Conservation (phyloP, 306 rosid species). For the Prinsepia uniflora region DNA sequence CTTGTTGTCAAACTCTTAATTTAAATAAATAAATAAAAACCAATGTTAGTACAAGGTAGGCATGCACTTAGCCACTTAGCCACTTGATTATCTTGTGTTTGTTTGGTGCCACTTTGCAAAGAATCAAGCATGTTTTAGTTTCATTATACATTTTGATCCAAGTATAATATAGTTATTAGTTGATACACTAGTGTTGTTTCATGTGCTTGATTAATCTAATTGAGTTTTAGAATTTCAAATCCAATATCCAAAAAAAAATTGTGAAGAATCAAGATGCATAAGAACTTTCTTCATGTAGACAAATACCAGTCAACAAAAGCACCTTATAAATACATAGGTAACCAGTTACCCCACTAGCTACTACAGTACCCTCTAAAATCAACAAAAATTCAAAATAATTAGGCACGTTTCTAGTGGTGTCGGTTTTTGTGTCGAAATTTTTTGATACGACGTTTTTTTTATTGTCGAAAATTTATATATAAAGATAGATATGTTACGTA, state of each 20-base stretch:
- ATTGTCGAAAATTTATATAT: no score
- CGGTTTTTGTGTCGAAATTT: not conserved
- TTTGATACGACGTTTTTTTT: no score
- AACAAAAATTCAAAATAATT: not conserved
- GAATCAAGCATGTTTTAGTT: not conserved
- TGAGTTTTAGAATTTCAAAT: not conserved
- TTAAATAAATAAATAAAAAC: no score
- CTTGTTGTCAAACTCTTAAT: no score
- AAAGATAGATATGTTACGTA: no score
- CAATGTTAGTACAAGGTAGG: not conserved
- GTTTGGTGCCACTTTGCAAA: not conserved
- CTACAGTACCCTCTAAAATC: not conserved
- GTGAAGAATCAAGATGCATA: not conserved
- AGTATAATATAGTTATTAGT: not conserved
- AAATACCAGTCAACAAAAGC: slow-evolving; percentile 6
- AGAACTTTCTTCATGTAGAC: not conserved
- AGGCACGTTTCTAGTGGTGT: not conserved
- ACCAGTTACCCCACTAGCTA: not conserved
- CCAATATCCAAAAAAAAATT: not conserved
- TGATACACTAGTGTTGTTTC: not conserved
- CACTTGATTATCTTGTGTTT: not conserved
- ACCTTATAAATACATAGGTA: not conserved
- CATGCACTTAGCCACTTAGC: no score
- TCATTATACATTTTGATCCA: not conserved
- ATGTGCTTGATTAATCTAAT: not conserved